Conservation (phyloP, 2,329 filamentous ascomycete species). For the Xylariales sp. region DNA sequence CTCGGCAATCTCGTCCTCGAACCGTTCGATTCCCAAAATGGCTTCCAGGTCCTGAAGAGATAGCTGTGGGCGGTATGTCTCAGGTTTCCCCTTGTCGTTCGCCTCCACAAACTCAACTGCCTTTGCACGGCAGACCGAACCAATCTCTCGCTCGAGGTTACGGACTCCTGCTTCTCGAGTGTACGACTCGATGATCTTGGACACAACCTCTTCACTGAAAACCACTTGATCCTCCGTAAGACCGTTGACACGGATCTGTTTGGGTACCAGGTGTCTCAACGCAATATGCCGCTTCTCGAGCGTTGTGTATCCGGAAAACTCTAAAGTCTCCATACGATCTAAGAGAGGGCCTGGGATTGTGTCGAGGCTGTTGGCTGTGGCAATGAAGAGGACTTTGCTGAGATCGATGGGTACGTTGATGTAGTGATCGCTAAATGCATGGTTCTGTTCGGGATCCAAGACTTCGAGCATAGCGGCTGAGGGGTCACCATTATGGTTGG, state of each 20-base stretch:
- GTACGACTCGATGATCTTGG: conserved; percentile 94
- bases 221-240: conserved; percentile 70
- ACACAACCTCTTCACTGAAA: conserved; percentile 78
- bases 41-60: conserved; percentile 78
- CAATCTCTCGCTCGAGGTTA: conserved; percentile 92
- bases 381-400: conserved; percentile 95
- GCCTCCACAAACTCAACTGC: conserved; percentile 93
- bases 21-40: conserved; percentile 89
- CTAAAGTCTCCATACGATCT: conserved; percentile 95
- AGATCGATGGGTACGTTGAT: conserved; percentile 93
- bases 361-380: conserved; percentile 90
- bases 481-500: conserved; percentile 92
- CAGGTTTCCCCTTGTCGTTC: conserved; percentile 65
- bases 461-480: conserved; percentile 98
- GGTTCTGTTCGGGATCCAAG: conserved; percentile 93
- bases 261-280: conserved; percentile 87
- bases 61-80: conserved; percentile 69
- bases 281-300: conserved; percentile 97
- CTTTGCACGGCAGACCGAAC: conserved; percentile 89
- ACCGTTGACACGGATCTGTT: conserved; percentile 89
- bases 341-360: conserved; percentile 92
- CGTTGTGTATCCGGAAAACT: conserved; percentile 91
- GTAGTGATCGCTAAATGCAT: conserved; percentile 93
- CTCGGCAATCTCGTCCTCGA: conserved; percentile 93
- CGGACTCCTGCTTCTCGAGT: conserved; percentile 95